phyloP scores from a whole-genome alignment of 257 asterid genomes.

The Solanum tarapatanum region DNA sequence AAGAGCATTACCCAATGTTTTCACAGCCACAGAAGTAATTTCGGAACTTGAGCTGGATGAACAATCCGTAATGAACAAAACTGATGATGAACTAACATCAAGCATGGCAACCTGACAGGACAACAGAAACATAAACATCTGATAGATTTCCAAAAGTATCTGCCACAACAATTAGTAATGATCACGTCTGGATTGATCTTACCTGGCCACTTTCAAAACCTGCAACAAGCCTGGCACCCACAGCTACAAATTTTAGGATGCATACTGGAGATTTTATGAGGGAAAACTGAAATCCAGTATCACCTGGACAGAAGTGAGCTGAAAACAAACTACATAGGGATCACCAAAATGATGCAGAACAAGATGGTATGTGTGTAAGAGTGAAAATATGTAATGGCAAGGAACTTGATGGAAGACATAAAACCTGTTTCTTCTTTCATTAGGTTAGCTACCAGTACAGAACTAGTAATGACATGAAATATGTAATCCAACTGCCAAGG shows the following conservation, averaged over 20 bases:
- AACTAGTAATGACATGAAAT: not conserved
- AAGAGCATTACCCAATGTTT: slow-evolving; percentile 19
- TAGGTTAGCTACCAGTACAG: not conserved
- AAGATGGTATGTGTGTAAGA: not conserved
- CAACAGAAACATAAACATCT: slow-evolving; percentile 11
- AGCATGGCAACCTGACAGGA: slow-evolving; percentile 65
- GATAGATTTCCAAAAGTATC: not conserved
- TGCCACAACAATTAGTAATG: not conserved
- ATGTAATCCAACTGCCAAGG: not conserved
- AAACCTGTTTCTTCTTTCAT: not conserved
- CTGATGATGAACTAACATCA: slow-evolving; percentile 55
- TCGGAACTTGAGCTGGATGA: slow-evolving; percentile 44
- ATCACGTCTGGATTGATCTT: not conserved
- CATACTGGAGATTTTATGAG: slow-evolving; percentile 56
- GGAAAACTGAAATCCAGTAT: slow-evolving; percentile 34
- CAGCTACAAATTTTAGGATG: slow-evolving; percentile 42
- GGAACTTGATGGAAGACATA: not conserved
- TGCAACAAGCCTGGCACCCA: slow-evolving; percentile 62
- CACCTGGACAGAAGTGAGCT: slow-evolving; percentile 40
- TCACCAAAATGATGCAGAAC: slow-evolving; percentile 13
- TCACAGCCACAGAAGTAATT: slow-evolving; percentile 45
- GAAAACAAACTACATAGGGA: slow-evolving; percentile 19
- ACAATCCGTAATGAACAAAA: slow-evolving; percentile 56
- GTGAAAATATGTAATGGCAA: not conserved
- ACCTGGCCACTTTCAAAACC: slow-evolving; percentile 85